phyloP scores from a whole-genome alignment of 495 filamentous ascomycete genomes.

The Chaetomium fimeti region DNA sequence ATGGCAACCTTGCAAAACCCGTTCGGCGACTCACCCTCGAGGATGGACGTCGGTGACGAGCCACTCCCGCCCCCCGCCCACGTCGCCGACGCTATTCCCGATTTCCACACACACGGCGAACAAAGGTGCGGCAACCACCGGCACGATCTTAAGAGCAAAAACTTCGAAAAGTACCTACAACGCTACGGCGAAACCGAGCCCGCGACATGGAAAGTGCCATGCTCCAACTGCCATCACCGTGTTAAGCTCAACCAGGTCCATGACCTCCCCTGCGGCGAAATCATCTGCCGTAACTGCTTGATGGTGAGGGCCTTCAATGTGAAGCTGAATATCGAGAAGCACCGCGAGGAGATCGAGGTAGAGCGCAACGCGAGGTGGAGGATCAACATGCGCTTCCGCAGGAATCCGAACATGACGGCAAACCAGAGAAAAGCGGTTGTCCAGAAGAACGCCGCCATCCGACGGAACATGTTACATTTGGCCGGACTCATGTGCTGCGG shows the following conservation, averaged over 20 bases:
- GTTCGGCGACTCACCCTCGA: background rate
- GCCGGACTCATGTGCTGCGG: slow-evolving; percentile 18
- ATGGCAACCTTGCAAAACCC: background rate
- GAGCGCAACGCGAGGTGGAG: background rate
- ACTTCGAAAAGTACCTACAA: background rate
- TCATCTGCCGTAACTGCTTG: slow-evolving; percentile 20
- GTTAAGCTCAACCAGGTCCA: slow-evolving; percentile 15
- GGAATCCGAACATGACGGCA: background rate
- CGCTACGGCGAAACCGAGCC: slow-evolving; percentile 10
- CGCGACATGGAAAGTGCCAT: slow-evolving; percentile 22
- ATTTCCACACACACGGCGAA: slow-evolving; percentile 2
- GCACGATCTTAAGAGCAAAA: slow-evolving; percentile 7
- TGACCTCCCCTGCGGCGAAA: slow-evolving; percentile 24
- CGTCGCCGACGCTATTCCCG: background rate
- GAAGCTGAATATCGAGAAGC: background rate
- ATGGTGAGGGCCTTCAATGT: background rate
- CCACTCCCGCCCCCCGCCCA: background rate
- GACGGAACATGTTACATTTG: background rate
- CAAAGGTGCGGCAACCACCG: slow-evolving; percentile 17
- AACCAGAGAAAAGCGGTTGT: background rate
- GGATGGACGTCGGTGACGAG: background rate
- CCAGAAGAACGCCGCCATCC: background rate
- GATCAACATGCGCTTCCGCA: background rate
- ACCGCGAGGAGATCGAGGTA: background rate
- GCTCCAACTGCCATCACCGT: slow-evolving; percentile 11